Conservation (phyloP, 2,329 filamentous ascomycete genomes). For the Xylariales sp. region DNA sequence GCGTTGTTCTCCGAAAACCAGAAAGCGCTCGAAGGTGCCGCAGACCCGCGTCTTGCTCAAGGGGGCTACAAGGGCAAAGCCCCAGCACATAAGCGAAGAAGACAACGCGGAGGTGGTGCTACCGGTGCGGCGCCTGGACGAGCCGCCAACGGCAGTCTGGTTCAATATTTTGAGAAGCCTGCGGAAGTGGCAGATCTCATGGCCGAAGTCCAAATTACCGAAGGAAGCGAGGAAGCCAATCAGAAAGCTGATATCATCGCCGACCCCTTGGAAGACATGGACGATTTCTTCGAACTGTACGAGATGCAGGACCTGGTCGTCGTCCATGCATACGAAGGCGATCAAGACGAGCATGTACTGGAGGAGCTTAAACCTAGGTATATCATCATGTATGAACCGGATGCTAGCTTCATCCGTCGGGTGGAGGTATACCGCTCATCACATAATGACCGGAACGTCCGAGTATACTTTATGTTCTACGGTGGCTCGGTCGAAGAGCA, state of each 20-base stretch:
- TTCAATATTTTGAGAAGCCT: conserved; percentile 76
- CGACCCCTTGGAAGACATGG: conserved; percentile 85
- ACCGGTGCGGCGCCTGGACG: conserved; percentile 55
- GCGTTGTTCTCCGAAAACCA: conserved; percentile 76
- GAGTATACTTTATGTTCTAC: conserved; percentile 97
- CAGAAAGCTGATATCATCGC: conserved; percentile 70
- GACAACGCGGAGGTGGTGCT: conserved; percentile 73
- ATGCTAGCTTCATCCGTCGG: conserved; percentile 86
- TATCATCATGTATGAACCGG: conserved; percentile 98
- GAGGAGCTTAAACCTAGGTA: conserved; percentile 92
- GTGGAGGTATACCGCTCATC: conserved; percentile 96
- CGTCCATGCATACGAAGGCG: conserved; percentile 89
- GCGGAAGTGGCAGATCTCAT: conserved; percentile 77
- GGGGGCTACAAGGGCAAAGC: conserved; percentile 54
- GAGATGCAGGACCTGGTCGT: conserved; percentile 86
- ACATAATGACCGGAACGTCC: conserved; percentile 81
- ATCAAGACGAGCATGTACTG: conserved; percentile 93
- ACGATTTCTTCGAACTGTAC: conserved; percentile 86
- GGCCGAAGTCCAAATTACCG: conserved; percentile 76
- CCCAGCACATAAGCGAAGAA: conserved; percentile 79
- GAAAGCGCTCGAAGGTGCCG: conserved; percentile 64
- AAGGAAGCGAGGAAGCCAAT: conserved; percentile 65
- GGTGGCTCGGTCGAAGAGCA: conserved; percentile 93
- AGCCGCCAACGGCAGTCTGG: conserved; percentile 68
- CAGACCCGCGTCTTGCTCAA: conserved; percentile 48